Conservation (phyloP, 2,329 filamentous ascomycete species). For the Cercospora zeae-maydis region DNA sequence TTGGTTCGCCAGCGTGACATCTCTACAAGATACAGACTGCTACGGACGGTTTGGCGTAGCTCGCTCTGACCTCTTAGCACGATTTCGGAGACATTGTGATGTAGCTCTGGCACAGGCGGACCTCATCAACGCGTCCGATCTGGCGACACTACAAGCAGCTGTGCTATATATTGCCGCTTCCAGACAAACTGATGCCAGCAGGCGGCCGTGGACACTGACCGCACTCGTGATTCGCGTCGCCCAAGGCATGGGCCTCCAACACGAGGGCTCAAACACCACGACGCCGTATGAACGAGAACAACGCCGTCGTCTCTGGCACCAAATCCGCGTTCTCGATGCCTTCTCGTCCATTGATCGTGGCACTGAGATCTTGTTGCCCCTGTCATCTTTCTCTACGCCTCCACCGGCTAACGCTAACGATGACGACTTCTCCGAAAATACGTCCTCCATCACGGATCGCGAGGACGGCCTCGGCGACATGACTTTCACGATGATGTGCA, state of each 20-base stretch:
- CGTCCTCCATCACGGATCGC: slow-evolving; percentile 19
- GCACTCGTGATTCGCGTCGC: slow-evolving; percentile 34
- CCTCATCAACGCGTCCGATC: slow-evolving; percentile 31
- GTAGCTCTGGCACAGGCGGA: slow-evolving; percentile 34
- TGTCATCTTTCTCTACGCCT: slow-evolving; percentile 24
- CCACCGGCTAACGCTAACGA: slow-evolving; percentile 35
- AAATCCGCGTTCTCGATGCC: slow-evolving; percentile 32
- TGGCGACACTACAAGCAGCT: slow-evolving; percentile 34
- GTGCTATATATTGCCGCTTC: slow-evolving; percentile 26
- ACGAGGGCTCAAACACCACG: slow-evolving; percentile 24
- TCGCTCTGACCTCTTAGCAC: slow-evolving; percentile 23
- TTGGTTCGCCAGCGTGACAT: slow-evolving; percentile 34
- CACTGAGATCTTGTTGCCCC: slow-evolving; percentile 28
- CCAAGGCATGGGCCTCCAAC: slow-evolving; percentile 32
- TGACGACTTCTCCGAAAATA: slow-evolving; percentile 29
- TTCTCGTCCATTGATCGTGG: slow-evolving; percentile 33
- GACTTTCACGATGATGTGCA: slow-evolving; percentile 26
- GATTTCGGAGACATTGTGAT: slow-evolving; percentile 28
- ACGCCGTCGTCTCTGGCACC: slow-evolving; percentile 33
- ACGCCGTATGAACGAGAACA: slow-evolving; percentile 32
- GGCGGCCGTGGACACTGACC: slow-evolving; percentile 33
- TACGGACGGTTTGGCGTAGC: slow-evolving; percentile 17
- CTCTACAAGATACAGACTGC: slow-evolving; percentile 32
- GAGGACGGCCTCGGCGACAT: slow-evolving; percentile 28
- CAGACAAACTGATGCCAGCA: slow-evolving; percentile 28